Conservation (phyloP, 805 yeast species). For the Kuraishia cidri region DNA sequence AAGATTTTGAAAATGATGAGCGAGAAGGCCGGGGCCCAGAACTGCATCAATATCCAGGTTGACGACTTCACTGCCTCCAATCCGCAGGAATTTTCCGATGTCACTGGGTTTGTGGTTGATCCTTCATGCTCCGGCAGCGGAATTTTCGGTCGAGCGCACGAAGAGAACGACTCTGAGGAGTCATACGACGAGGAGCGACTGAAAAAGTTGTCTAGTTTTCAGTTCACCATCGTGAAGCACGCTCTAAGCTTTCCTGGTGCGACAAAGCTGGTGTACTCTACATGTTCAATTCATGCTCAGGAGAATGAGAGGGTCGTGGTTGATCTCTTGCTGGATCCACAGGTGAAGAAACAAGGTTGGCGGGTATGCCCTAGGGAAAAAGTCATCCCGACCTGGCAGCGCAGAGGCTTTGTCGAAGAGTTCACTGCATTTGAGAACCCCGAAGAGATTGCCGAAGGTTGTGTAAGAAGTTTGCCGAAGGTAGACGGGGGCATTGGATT, state of each 20-base stretch:
- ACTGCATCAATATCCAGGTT: slow-evolving; percentile 30
- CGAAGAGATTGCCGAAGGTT: slow-evolving; percentile 65
- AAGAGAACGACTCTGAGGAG: slow-evolving; percentile 44
- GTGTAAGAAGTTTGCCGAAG: slow-evolving; percentile 78
- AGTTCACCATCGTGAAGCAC: slow-evolving; percentile 79
- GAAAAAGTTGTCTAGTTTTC: slow-evolving; percentile 74
- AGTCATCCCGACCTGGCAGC: slow-evolving; percentile 80
- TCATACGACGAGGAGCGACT: slow-evolving; percentile 43
- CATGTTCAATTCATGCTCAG: slow-evolving; percentile 90
- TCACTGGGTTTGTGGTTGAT: slow-evolving; percentile 82
- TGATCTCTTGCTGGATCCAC: slow-evolving; percentile 59
- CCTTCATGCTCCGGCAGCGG: slow-evolving; percentile 99
- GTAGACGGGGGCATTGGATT: slow-evolving; percentile 99
- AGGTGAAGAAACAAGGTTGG: slow-evolving; percentile 72
- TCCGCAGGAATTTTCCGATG: slow-evolving; percentile 51
- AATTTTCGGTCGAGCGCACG: slow-evolving; percentile 80
- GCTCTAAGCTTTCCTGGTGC: slow-evolving; percentile 80
- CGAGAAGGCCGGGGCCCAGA: slow-evolving; percentile 57
- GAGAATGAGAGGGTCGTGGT: slow-evolving; percentile 93
- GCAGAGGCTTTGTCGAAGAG: slow-evolving; percentile 73
- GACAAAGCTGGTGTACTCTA: slow-evolving; percentile 76
- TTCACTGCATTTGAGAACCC: slow-evolving; percentile 44
- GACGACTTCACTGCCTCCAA: slow-evolving; percentile 56
- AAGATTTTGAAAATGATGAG: slow-evolving; percentile 70
- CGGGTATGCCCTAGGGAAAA: slow-evolving; percentile 41